Base-by-base conservation (phyloP, 371 early-diverging fungal genomes). In the Rhizopus arrhizus region DNA sequence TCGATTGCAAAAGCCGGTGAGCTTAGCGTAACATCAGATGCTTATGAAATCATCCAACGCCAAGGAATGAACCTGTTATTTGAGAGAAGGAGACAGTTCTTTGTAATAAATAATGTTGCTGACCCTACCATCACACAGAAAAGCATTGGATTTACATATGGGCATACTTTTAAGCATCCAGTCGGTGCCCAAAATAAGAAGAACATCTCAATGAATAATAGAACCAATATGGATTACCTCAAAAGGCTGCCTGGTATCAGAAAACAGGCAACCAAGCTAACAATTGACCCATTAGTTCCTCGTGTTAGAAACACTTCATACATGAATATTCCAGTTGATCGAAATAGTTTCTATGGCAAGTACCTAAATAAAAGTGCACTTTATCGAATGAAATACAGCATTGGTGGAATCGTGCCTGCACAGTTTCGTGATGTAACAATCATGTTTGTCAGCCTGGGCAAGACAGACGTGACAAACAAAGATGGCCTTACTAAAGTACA, bases 341-440 rank as follows among this genome's bases (percentile, higher is more conserved):
- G 61, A 36, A 78, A 80, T 29, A 66, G 69, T 7, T 65, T 76
- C 28, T 82, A 82, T 16, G 75, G 52, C 60, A 83, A 81, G 68
- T 85, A 85, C 40, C 66, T 83, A 50, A 85, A 79, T 56, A 71
- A 77, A 31, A 80, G 82, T n/a, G 83, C 83, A 0, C 65, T 81
- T 3, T 77, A 82, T 47, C 73, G 85, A 12, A 47, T 85, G 36
- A 69, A 74, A 11, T 66, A 76, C 0, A 69, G 77, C 33, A 67
- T 71, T 2, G 75, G 78, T 54, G 80, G 69, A 33, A 72, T 64
- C 32, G 73, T 79, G 40, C 78, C 81, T 2, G 82, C 85, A 0
- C 85, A 84, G 48, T 85, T 85, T 63, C 75, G 85, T n/a, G 84
- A 83, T 28, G 77, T 68, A 1, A 85, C 85, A 1, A 81, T 85